Percentiles rank a stretch among this genome's conserved stretches.
Conservation (phyloP, 2,329 filamentous ascomycete species). For the Fusarium foetens region DNA sequence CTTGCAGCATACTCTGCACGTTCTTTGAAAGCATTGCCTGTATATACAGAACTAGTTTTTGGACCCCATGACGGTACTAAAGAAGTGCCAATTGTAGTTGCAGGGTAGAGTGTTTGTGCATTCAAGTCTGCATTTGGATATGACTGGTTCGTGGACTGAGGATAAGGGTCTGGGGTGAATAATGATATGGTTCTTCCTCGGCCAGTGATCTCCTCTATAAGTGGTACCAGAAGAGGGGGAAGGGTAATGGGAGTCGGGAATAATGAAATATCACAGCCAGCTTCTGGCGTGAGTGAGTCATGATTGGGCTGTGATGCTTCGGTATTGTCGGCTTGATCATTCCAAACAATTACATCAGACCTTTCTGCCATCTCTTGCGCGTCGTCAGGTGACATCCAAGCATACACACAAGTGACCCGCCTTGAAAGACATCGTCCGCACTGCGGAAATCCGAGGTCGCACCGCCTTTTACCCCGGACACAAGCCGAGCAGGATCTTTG, state of each 20-base stretch:
- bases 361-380: accelerated
- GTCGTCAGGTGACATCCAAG: neutral
- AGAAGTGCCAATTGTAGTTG: accelerated
- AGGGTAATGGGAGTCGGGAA: neutral
- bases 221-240: neutral
- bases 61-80: accelerated
- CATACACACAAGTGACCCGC: neutral
- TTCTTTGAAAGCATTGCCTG: neutral
- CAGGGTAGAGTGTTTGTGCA: no score
- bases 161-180: neutral
- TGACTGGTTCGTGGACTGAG: accelerated
- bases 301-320: accelerated
- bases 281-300: accelerated
- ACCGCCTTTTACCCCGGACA: neutral
- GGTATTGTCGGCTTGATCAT: accelerated
- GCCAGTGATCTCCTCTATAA: neutral
- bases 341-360: accelerated
- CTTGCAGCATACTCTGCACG: neutral
- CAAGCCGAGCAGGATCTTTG: neutral
- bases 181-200: neutral
- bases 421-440: neutral
- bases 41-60: accelerated
- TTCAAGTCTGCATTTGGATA: no score
- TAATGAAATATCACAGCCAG: accelerated
- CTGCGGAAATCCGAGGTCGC: neutral